Evolutionary conservation across 1,284 basidiomycete genomes (phyloP).

Genomic region (Marasmius fiardii): DNA sequence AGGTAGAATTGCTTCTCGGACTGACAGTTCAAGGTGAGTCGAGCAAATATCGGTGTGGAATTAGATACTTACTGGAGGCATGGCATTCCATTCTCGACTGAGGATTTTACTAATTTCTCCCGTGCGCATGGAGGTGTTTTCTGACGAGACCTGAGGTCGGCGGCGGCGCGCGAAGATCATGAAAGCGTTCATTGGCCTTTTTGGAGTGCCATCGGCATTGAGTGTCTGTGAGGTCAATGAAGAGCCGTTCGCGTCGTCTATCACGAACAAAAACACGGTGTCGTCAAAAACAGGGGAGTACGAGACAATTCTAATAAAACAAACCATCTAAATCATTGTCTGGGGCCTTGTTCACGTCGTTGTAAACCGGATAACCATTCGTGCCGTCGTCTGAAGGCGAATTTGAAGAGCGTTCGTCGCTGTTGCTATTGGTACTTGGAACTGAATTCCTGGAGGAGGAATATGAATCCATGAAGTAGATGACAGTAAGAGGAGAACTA

Average conservation of each 20-base stretch:
- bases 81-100: conserved; percentile 48
- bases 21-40: conserved; percentile 33
- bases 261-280: background rate
- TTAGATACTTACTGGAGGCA: conserved; percentile 14
- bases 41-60: background rate
- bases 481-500: background rate
- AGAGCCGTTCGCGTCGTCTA: conserved; percentile 41
- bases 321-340: background rate
- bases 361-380: background rate
- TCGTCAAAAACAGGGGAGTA: background rate
- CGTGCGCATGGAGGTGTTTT: conserved; percentile 81
- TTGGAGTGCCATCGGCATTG: conserved; percentile 80
- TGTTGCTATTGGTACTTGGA: background rate
- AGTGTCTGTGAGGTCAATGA: conserved; percentile 71
- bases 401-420: background rate
- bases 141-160: conserved; percentile 74
- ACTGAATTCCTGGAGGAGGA: background rate
- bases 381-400: background rate
- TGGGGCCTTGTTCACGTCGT: background rate
- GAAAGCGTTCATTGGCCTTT: conserved; percentile 86
- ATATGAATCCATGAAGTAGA: background rate
- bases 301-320: background rate
- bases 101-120: conserved; percentile 55
- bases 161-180: conserved; percentile 86
- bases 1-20: conserved; percentile 80